These are phyloP conservation scores for Phaffia australis DNA, from an alignment of 768 basidiomycete species.

Conservation along the genomic window DNA sequence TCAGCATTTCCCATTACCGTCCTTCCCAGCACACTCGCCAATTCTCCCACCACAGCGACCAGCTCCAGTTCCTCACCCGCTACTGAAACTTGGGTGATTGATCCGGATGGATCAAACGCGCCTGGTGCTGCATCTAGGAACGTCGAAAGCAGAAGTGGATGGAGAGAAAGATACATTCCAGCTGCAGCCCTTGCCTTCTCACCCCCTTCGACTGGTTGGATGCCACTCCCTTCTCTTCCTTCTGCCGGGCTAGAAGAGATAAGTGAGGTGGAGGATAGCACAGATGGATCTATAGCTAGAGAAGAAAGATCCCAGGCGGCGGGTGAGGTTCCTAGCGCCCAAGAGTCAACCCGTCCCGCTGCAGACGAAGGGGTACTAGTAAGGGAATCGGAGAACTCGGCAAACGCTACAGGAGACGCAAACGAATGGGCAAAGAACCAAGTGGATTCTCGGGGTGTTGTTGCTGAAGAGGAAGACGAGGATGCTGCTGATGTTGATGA, in stretches of 20 bases:
- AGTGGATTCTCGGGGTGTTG: too few relatives aligned
- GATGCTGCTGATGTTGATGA: background rate
- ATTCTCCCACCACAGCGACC: slow-evolving; percentile 14
- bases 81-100: slow-evolving; percentile 18
- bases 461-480: background rate
- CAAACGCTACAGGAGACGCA: too few relatives aligned
- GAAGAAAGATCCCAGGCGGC: slow-evolving; percentile 37
- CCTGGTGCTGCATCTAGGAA: slow-evolving; percentile 78
- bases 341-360: too few relatives aligned
- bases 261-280: background rate
- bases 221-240: background rate
- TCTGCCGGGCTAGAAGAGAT: slow-evolving; percentile 27
- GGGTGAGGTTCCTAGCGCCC: too few relatives aligned
- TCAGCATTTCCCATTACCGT: slow-evolving; percentile 10
- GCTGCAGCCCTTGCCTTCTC: too few relatives aligned
- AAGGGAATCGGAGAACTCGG: too few relatives aligned
- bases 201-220: too few relatives aligned
- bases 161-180: slow-evolving; percentile 55
- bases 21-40: slow-evolving; percentile 9
- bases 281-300: slow-evolving; percentile 29
- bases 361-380: too few relatives aligned
- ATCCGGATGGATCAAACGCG: slow-evolving; percentile 55
- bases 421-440: too few relatives aligned
- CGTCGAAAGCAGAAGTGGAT: slow-evolving; percentile 65
- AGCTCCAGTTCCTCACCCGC: slow-evolving; percentile 13